Evolutionary conservation across 108 stramenopile species (phyloP), one percentile per base, ranked within the genome.

Genomic region (Cyclotella baltica): DNA sequence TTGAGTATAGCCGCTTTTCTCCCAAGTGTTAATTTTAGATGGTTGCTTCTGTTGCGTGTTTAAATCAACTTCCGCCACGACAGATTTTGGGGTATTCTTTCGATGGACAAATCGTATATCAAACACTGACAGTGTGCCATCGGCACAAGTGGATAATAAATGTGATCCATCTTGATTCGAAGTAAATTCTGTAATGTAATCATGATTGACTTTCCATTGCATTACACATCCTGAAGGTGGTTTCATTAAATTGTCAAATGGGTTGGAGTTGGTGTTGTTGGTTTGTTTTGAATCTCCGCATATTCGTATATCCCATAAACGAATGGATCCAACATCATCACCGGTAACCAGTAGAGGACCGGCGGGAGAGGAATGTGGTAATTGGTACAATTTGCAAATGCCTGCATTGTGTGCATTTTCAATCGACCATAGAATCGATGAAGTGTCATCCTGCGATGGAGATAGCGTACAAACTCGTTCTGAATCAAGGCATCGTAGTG

Each of bases 151-250:
- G 0, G 91, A 86, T 8, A 96, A 53, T 22, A 96, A 65, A 30
- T 88, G 92, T 13, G 83, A 85, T 28, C 92, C 90, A 64, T 89
- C 90, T 22, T 71, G 62, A 69, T 83, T 83, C 38, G 76, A 53
- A 67, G 80, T 85, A 66, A 98, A 86, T 16, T 84, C 91, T 16
- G 92, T 87, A 25, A 97, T 91, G 84, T 93, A 95, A 63, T 97
- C 97, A 56, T 87, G 77, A 52, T 97, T 87, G 67, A 92, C 85
- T 48, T 92, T 84, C 91, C 88, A 92, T 46, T 77, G 77, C 46
- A 83, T 63, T 23, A 95, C 71, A 62, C 91, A 93, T 47, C 88
- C 91, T 55, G 31, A 25, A 2, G 88, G 90, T 15, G 62, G 73
- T 63, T 76, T 72, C 80, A 84, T 74, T n/a, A 78, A 55, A 55